A percentile compares a stretch with the other conserved stretches of the same genome.
phyloP scores from a whole-genome alignment of 148 eudicot species.

The Rhododendron mucronatum region DNA sequence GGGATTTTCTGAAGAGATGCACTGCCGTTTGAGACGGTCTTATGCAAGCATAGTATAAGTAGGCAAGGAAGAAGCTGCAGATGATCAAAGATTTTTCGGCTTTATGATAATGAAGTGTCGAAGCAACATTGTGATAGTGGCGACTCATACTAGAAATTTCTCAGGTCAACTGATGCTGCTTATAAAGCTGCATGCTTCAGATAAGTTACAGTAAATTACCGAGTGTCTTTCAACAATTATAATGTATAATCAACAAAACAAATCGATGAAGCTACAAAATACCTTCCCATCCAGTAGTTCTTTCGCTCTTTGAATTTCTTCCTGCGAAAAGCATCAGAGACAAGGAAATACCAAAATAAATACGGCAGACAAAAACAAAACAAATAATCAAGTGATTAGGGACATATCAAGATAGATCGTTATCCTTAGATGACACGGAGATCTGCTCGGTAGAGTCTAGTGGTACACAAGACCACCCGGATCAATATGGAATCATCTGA shows the following conservation, averaged over 20 bases:
- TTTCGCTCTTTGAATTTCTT: conserved; percentile 60
- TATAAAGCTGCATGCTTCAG: background rate
- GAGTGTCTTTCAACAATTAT: background rate
- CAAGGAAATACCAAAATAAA: background rate
- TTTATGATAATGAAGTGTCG: background rate
- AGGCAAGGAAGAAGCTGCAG: background rate
- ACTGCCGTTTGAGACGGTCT: background rate
- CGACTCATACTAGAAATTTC: background rate
- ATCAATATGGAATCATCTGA: background rate
- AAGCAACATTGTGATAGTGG: background rate
- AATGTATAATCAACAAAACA: background rate
- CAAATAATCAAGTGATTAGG: background rate
- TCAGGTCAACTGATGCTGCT: background rate
- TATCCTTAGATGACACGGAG: background rate
- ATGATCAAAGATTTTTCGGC: background rate
- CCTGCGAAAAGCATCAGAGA: conserved; percentile 41
- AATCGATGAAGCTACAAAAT: background rate
- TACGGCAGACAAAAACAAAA: background rate
- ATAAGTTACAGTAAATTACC: background rate
- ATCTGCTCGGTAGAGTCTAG: background rate
- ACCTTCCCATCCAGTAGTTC: conserved; percentile 74
- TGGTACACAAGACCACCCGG: background rate
- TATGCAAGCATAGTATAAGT: background rate
- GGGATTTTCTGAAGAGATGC: background rate
- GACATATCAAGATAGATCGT: background rate